These are phyloP conservation scores for Kitagawia praeruptora DNA, from an alignment of 129 eudicot genomes.

Conservation along the genomic window DNA sequence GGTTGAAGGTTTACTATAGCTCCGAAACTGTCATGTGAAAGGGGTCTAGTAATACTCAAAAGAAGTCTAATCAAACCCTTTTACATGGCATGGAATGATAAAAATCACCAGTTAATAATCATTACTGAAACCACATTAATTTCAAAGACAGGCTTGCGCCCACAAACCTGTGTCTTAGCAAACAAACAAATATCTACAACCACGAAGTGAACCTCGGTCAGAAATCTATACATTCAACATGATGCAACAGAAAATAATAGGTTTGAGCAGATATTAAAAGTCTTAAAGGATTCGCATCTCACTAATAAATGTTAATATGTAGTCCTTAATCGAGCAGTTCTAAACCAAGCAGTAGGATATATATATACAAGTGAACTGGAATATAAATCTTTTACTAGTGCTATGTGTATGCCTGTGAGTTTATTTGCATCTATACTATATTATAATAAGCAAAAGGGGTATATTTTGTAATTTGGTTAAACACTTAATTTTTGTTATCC, in stretches of 20 bases:
- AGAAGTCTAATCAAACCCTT: neutral
- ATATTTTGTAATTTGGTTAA: too few species aligned
- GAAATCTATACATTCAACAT: neutral
- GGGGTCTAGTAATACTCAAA: neutral
- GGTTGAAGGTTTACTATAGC: neutral
- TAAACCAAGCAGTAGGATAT: too few species aligned
- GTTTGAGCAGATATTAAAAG: too few species aligned
- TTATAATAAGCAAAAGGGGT: too few species aligned
- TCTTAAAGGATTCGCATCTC: neutral
- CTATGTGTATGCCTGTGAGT: neutral
- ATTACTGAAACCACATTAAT: neutral
- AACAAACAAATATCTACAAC: neutral
- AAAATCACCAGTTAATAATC: neutral
- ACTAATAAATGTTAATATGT: neutral
- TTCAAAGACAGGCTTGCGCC: neutral
- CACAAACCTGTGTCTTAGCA: neutral
- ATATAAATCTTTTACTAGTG: neutral
- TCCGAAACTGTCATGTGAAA: neutral
- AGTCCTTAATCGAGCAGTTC: too few species aligned
- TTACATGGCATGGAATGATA: neutral
- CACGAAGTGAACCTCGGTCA: neutral
- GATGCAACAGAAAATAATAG: too few species aligned
- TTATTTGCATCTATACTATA: neutral
- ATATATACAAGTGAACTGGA: neutral
- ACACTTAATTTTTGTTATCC: too few species aligned